Conservation (phyloP, 2,329 filamentous ascomycete genomes). For the Ceratocystis diversiconidia region DNA sequence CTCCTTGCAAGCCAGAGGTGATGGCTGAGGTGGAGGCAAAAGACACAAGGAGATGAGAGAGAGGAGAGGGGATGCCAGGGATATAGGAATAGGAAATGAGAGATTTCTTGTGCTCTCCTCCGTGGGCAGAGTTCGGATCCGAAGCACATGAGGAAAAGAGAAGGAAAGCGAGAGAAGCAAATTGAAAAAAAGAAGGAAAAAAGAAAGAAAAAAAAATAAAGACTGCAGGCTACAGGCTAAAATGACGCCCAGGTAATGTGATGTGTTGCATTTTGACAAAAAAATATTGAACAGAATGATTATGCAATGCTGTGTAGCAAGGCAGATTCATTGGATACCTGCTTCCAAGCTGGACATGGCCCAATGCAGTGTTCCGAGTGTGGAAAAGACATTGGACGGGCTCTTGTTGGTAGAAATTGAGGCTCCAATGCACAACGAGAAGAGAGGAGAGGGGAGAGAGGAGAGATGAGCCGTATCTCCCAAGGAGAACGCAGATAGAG, state of each 20-base stretch:
- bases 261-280: background rate
- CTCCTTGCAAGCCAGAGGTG: background rate
- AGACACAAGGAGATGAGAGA: background rate
- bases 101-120: background rate
- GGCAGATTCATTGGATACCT: background rate
- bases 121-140: background rate
- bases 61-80: background rate
- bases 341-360: background rate
- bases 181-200: background rate
- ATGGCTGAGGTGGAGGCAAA: background rate
- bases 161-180: background rate
- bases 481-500: no score
- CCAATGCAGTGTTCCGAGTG: background rate
- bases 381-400: slow-evolving; percentile 1
- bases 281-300: background rate
- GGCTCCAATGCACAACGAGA: background rate
- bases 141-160: background rate
- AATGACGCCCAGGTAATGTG: background rate
- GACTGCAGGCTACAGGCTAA: background rate
- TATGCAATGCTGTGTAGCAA: background rate
- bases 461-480: no score
- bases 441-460: no score
- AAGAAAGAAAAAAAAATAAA: background rate
- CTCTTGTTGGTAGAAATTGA: background rate
- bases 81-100: background rate